Percentiles rank a stretch among this genome's conserved stretches.
These are phyloP conservation scores for Colletotrichum limetticola DNA, from an alignment of 2,329 filamentous ascomycete genomes.

Conservation along the genomic window DNA sequence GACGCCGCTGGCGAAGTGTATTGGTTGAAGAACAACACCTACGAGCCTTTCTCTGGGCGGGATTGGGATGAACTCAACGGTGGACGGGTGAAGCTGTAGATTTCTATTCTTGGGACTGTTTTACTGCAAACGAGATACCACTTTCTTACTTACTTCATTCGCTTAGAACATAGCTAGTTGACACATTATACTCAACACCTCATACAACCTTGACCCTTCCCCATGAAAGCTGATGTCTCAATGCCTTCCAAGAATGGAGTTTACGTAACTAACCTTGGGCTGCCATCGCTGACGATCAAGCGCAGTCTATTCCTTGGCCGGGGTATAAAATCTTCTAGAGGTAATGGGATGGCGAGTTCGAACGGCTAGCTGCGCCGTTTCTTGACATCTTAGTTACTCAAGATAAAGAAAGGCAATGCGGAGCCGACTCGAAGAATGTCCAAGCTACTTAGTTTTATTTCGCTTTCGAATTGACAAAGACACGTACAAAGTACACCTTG, in stretches of 20 bases:
- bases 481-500: background rate
- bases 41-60: slow-evolving; percentile 71
- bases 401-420: background rate
- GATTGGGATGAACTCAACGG: slow-evolving; percentile 77
- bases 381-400: background rate
- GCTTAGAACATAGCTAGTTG: background rate
- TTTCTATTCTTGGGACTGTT: background rate
- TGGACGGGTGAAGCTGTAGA: slow-evolving; percentile 76
- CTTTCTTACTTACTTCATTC: background rate
- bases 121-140: slow-evolving; percentile 31
- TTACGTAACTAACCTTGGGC: too few species aligned
- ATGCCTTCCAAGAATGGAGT: too few species aligned
- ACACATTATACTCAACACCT: background rate
- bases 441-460: background rate
- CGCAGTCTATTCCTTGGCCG: background rate
- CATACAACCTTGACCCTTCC: too few species aligned
- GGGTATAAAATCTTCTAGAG: background rate
- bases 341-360: too few species aligned
- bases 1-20: slow-evolving; percentile 59
- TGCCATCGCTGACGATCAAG: too few species aligned
- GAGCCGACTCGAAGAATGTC: background rate
- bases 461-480: background rate
- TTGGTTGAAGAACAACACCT: slow-evolving; percentile 75
- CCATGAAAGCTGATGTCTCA: too few species aligned
- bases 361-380: background rate